Percentiles rank a stretch among this genome's conserved stretches.
Evolutionary conservation across 2,329 filamentous ascomycete genomes (phyloP).

Genomic region (Fonsecaea monophora): DNA sequence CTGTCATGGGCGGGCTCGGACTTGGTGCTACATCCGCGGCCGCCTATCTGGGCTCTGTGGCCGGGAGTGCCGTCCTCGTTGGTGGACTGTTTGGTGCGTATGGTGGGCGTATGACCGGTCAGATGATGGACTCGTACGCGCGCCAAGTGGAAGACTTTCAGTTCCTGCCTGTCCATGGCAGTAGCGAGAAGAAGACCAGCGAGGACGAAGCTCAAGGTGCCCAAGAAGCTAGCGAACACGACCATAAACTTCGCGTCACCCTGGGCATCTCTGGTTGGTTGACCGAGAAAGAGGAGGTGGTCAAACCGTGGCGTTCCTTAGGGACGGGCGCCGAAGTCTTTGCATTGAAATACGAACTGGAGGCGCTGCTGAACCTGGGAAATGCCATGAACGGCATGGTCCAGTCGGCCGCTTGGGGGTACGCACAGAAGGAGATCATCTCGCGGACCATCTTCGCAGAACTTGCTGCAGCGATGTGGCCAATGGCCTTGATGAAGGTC

Average conservation of each 20-base stretch:
- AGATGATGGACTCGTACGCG: constrained; percentile 87
- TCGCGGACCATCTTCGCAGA: constrained; percentile 73
- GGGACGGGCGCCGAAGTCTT: constrained; percentile 79
- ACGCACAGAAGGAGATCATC: constrained; percentile 76
- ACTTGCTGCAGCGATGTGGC: constrained; percentile 73
- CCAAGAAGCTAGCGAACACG: constrained; percentile 48
- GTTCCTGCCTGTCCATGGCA: constrained; percentile 74
- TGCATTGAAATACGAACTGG: constrained; percentile 81
- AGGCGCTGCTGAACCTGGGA: constrained; percentile 77
- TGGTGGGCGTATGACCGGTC: constrained; percentile 78
- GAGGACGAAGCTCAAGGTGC: constrained; percentile 50
- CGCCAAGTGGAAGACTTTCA: constrained; percentile 88
- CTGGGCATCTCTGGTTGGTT: constrained; percentile 86
- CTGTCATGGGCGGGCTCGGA: constrained; percentile 76
- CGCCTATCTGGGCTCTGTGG: constrained; percentile 77
- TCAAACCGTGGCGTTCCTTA: constrained; percentile 78
- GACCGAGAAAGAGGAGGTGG: constrained; percentile 72
- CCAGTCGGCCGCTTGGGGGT: constrained; percentile 79
- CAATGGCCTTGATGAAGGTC: constrained; percentile 69
- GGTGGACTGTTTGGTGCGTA: constrained; percentile 93
- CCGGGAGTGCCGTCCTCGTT: constrained; percentile 78
- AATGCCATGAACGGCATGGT: constrained; percentile 77
- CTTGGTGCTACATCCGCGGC: constrained; percentile 77
- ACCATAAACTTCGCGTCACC: constrained; percentile 77
- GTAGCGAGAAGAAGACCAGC: constrained; percentile 52